Evolutionary conservation across 306 rosid genomes (phyloP), one percentile per base, ranked within the genome.

Genomic region (Casuarina cunninghamiana): DNA sequence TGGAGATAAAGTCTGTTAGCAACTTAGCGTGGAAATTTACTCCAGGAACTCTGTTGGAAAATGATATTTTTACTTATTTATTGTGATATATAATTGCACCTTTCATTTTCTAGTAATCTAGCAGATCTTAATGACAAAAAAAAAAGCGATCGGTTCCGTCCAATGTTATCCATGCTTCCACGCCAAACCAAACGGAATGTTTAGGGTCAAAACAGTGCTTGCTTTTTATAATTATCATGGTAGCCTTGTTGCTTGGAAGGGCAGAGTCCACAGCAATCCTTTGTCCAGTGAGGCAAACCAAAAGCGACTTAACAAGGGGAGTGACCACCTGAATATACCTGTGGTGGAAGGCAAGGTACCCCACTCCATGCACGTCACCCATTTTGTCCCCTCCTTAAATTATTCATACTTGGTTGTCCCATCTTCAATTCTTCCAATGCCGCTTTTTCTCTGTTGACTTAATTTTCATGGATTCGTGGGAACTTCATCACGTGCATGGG

Each of bases 401-500:
- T 45, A 37, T 8, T 19, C 53, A 57, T 41, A 72, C 74, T 72
- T 35, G 5, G 71, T 82, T 75, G 32, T 15, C 26, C 45, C 71
- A 63, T 13, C 39, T 43, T 37, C 53, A 42, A n/a, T 35, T 63
- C 63, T 57, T 74, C 60, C 11, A 69, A 55, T 75, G 69, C 50
- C 62, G 78, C 60, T 76, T 78, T 82, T 83, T 46, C 81, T 26
- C 53, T 79, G 86, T 88, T 87, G 96, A 84, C 90, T 86, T 26
- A 26, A 26, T 26, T 81, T 76, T 58, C 10, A 37, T 65, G 51
- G 42, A 50, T 37, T 32, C 73, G 73, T 61, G 57, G 43, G 71
- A 80, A 78, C 79, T 51, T 49, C 16, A 57, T 87, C 93, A 89
- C 93, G 90, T 88, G 93, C 91, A 88, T 89, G 92, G 92, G 86